Base-by-base conservation (phyloP, 495 filamentous ascomycete genomes). In the Hamigera avellanea region DNA sequence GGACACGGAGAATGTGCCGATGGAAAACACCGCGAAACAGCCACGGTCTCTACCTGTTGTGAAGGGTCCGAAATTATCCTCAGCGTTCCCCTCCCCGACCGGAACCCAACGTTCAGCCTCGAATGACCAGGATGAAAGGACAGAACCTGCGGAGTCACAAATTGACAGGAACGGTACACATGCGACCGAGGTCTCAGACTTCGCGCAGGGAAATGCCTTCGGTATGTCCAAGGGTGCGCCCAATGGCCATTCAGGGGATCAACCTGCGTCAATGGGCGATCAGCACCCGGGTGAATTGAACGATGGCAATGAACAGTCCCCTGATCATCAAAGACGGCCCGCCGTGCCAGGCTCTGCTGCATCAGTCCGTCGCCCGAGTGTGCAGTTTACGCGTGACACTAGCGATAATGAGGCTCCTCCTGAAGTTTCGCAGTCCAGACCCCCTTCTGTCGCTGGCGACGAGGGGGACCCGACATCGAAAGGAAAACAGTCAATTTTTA, bases 401-500 rank as follows among this genome's bases (percentile, higher is more conserved):
- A 52, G 46, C 9, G 57, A 70, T 23, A 56, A 44, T 15, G 61
- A 64, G 36, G 61, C 63, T 17, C 37, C 35, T 5, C 48, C 55
- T 15, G 59, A 69, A 14, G 35, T 44, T 13, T 42, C 62, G 17
- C 71, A 73, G 40, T 70, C 65, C 25, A 59, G 73, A 37, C 65
- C 73, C 7, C 62, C 64, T 14, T 80, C 79, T 8, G 64, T 72
- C 54, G 68, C 72, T 14, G 67, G 64, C 33, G 70, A 72, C 35
- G 80, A 82, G 41, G 57, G 37, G 19, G 62, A 69, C 26, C 49
- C 60, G 14, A 50, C 60, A 12, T 61, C 56, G 13, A 75, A 70
- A 47, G 69, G 77, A 14, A 68, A 72, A 33, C 72, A 72, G 17
- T 75, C 75, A n/a, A 65, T 85, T 33, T 78, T 86, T 44, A 69